phyloP scores from a whole-genome alignment of 2,329 filamentous ascomycete species.

The Fusarium metavorans region DNA sequence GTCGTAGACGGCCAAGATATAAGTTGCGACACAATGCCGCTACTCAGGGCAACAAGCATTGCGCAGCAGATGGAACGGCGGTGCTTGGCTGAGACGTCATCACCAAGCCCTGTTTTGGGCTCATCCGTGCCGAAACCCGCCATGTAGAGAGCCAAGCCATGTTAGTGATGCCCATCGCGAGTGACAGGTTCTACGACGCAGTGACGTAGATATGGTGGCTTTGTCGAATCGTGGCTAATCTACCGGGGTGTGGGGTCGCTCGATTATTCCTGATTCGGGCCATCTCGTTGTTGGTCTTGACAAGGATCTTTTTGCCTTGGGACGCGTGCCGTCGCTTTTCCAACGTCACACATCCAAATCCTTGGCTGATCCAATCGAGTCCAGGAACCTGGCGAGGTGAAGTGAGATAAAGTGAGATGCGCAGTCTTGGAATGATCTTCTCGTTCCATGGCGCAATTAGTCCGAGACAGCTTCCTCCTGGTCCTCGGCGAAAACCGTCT shows the following conservation, averaged over 20 bases:
- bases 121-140: constrained; percentile 26
- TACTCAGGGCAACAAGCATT: constrained; percentile 22
- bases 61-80: constrained; percentile 28
- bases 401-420: neutral
- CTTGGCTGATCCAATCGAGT: constrained; percentile 31
- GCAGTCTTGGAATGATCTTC: constrained; percentile 15
- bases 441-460: constrained; percentile 13
- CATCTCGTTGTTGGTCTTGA: constrained; percentile 14
- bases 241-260: constrained; percentile 31
- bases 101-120: constrained; percentile 32
- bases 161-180: constrained; percentile 29
- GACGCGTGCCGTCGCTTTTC: neutral
- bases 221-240: constrained; percentile 41
- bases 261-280: constrained; percentile 39
- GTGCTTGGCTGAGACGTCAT: constrained; percentile 42
- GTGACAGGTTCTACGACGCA: constrained; percentile 25
- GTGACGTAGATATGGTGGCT: constrained; percentile 44
- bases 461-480: constrained; percentile 8
- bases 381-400: constrained; percentile 1
- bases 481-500: neutral
- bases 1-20: constrained; percentile 21
- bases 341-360: constrained; percentile 33
- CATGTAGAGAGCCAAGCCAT: constrained; percentile 30
- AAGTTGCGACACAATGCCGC: constrained; percentile 9
- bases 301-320: neutral